A percentile compares a stretch with the other conserved stretches of the same genome.
Conservation (phyloP, 768 basidiomycete genomes). For the Cystofilobasidium bisporidii region DNA sequence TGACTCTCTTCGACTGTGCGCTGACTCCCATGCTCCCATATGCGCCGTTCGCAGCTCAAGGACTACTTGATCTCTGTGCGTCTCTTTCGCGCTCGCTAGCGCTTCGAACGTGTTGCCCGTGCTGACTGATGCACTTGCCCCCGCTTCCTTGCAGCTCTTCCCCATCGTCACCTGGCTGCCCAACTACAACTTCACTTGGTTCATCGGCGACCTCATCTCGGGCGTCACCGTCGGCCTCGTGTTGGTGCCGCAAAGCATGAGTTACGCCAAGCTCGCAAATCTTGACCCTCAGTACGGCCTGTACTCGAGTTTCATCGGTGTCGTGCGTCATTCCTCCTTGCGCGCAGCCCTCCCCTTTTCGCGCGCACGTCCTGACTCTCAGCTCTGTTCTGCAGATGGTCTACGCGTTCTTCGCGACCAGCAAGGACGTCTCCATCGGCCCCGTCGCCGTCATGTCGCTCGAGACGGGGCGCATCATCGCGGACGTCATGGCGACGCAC, state of each 20-base stretch:
- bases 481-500: slow-evolving; percentile 46
- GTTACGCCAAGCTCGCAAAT: slow-evolving; percentile 52
- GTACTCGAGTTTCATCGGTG: slow-evolving; percentile 86
- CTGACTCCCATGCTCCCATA: slow-evolving; percentile 17
- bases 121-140: not conserved
- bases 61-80: slow-evolving; percentile 72
- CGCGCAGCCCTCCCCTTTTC: too few relatives aligned
- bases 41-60: not conserved
- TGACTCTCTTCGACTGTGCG: too few relatives aligned
- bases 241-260: slow-evolving; percentile 69
- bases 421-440: slow-evolving; percentile 97
- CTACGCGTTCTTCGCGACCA: slow-evolving; percentile 52
- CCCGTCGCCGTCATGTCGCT: slow-evolving; percentile 98
- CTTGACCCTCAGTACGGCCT: slow-evolving; percentile 81
- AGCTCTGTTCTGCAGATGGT: not conserved
- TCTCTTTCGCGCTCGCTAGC: slow-evolving; percentile 34
- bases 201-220: slow-evolving; percentile 58
- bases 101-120: too few relatives aligned
- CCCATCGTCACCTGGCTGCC: slow-evolving; percentile 77
- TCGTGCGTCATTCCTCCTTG: slow-evolving; percentile 40
- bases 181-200: slow-evolving; percentile 53
- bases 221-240: slow-evolving; percentile 56
- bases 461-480: slow-evolving; percentile 68
- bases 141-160: slow-evolving; percentile 51
- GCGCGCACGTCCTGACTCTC: too few relatives aligned